Evolutionary conservation across 495 filamentous ascomycete species (phyloP), one percentile per base, ranked within the genome.

Genomic region (Xylaria telfairii): DNA sequence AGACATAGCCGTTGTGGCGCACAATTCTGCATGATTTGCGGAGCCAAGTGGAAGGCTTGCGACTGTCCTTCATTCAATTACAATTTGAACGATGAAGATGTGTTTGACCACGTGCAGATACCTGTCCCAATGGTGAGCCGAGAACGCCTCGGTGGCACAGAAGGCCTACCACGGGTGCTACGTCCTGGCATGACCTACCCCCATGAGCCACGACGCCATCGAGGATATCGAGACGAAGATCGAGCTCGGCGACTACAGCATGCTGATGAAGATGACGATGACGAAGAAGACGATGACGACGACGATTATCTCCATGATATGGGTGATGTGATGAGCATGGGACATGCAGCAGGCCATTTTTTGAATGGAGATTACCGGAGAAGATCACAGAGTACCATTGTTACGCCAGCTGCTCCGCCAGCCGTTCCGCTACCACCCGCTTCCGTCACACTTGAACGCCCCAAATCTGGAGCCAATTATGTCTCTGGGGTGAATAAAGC

Each of bases 1-100:
- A 57, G 54, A 34, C 0, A 66, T 68, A 90, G 91, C 79, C 92
- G 89, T 64, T 95, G 93, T 76, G 89, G 87, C 61, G 92, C 92
- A 28, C 88, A 94, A 73, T 95, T 94, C 78, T 96, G 93, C 81
- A 92, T 93, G 87, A 84, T 91, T 42, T 96, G 93, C 74, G 93
- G 91, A 15, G 74, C 80, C 30, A 89, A 89, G 71, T 95, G 93
- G 93, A 95, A 94, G 80, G 90, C 87, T 0, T 96, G 93, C 73
- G 87, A 92, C 67, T 96, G 93, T 73, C 90, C 91, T 3, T 92
- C 88, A 88, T 94, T 94, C 83, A 92, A 90, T 71, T 89, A 91
- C 73, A 85, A 88, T 21, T 77, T 82, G 21, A 79, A 87, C 26
- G 88, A 91, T 34, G 80, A 81, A 64, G 90, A 91, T 68, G 83